These are phyloP conservation scores for Hymenoscyphus infarciens DNA, from an alignment of 2,329 filamentous ascomycete species.

Conservation along the genomic window DNA sequence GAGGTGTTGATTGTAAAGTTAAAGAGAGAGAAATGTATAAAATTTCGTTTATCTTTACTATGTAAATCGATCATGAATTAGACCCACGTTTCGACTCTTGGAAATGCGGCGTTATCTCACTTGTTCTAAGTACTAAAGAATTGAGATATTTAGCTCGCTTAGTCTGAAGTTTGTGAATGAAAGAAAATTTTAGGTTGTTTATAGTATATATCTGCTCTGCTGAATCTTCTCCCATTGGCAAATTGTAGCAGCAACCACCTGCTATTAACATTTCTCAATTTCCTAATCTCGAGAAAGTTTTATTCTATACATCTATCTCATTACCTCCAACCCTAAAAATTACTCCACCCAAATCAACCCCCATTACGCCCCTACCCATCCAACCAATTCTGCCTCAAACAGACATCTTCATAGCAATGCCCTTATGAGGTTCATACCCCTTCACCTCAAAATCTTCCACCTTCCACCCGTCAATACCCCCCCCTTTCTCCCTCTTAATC, in stretches of 20 bases:
- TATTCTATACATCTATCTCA: too few species aligned
- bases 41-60: background rate
- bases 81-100: background rate
- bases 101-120: too few species aligned
- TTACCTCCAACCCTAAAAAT: too few species aligned
- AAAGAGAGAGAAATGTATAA: background rate
- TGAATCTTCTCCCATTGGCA: too few species aligned
- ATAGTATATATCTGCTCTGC: too few species aligned
- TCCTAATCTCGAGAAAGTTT: too few species aligned
- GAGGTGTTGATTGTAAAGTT: background rate
- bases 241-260: too few species aligned
- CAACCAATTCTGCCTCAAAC: constrained; percentile 46
- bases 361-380: background rate
- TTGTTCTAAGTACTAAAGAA: too few species aligned
- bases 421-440: constrained; percentile 87
- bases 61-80: background rate
- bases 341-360: background rate
- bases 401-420: constrained; percentile 98
- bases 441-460: constrained; percentile 82
- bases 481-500: constrained; percentile 64
- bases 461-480: constrained; percentile 86
- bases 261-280: too few species aligned
- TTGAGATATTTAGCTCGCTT: too few species aligned
- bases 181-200: too few species aligned
- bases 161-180: too few species aligned